Percentiles rank a stretch among this genome's conserved stretches.
These are phyloP conservation scores for Venturia aucupariae DNA, from an alignment of 2,329 filamentous ascomycete genomes.

Conservation along the genomic window DNA sequence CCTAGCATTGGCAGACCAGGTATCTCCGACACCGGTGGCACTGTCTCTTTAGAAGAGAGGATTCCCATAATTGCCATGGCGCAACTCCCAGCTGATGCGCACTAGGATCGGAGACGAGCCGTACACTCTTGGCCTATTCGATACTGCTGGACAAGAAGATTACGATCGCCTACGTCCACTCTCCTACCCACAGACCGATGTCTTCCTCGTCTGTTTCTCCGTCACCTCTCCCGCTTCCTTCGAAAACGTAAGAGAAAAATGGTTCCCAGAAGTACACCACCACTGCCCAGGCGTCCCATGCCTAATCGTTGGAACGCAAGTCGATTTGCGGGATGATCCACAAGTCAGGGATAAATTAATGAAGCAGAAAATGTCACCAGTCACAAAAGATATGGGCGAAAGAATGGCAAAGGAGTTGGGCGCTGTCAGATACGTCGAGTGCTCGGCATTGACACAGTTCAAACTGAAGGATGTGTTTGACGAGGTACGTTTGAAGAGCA, in stretches of 20 bases:
- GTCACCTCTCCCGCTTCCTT: constrained; percentile 96
- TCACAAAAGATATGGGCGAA: constrained; percentile 87
- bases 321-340: constrained; percentile 84
- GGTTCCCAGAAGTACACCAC: constrained; percentile 97
- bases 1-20: neutral
- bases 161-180: constrained; percentile 94
- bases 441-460: constrained; percentile 94
- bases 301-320: constrained; percentile 95
- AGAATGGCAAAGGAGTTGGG: constrained; percentile 95
- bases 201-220: constrained; percentile 98
- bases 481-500: constrained; percentile 62
- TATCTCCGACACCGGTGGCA: too few species aligned
- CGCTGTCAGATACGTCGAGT: constrained; percentile 98
- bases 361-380: constrained; percentile 93
- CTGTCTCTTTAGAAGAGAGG: neutral
- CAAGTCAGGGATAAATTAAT: constrained; percentile 82
- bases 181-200: constrained; percentile 96
- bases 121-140: constrained; percentile 92
- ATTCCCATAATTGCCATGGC: neutral
- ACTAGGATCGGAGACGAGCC: constrained; percentile 96
- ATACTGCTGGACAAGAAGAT: constrained; percentile 99
- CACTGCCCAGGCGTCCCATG: constrained; percentile 97
- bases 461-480: constrained; percentile 99
- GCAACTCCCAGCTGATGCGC: neutral
- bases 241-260: constrained; percentile 98